Base-by-base conservation (phyloP, 2,329 filamentous ascomycete species). In the Alternaria sp. region DNA sequence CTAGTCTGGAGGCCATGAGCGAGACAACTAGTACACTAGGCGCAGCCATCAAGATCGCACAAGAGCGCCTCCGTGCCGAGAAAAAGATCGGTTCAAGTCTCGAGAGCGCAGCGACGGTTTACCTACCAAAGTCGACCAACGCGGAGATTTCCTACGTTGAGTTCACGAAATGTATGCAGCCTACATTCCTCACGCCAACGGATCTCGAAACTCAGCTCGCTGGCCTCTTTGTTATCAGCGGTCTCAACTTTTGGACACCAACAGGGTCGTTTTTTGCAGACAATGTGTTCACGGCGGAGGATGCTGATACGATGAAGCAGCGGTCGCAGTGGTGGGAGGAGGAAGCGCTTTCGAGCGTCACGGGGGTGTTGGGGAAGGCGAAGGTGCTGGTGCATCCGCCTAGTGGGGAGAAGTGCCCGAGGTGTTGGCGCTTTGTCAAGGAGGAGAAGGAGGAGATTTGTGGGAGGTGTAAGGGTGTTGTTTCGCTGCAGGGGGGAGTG, bases 361-460 rank as follows among this genome's bases (percentile, higher is more conserved):
- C 15, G 26, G 66, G 55, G 25, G 8, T 66, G 19, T 55, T 74
- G 17, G 63, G 60, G 3, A 65, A 52, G 21, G 77, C 64, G 47
- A 73, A 32, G 57, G 78, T 72, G 21, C 67, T 72, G 43, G 75
- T 83, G 6, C 63, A 78, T 51, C 81, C 85, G 10, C 85, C 89
- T 0, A 77, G 78, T 13, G 79, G 82, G 12, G 81, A 85, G 50
- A 99, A 98, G 79, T 99, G 96, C 77, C 85, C 88, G 1, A 85
- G 96, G 54, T 99, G 96, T 81, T 99, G 96, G 96, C 88, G 91
- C 65, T 97, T 93, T 78, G 85, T 91, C 23, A 89, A 91, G n/a
- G 83, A 86, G n/a, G 80, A 81, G 51, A 85, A 90, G 69, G 88
- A 91, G 17, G 79, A 82, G 43, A 81, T 97, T 17, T 98, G 95